Conservation (phyloP, 495 filamentous ascomycete genomes). For the Penicillium coffeae region DNA sequence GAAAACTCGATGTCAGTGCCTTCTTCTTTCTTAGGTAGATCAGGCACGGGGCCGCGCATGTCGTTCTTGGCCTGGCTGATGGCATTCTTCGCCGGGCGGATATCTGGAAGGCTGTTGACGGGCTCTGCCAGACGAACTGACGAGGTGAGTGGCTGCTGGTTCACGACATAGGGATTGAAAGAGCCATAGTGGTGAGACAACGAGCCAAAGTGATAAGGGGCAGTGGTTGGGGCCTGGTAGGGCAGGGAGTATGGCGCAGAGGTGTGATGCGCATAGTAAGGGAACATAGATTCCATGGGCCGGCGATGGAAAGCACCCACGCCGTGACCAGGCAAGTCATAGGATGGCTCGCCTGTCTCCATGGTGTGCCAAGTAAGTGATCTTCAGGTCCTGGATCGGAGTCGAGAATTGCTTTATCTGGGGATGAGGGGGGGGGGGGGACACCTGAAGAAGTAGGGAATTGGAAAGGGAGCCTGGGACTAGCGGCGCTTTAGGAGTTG, state of each 20-base stretch:
- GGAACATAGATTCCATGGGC: slow-evolving; percentile 35
- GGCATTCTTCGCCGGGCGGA: slow-evolving; percentile 41
- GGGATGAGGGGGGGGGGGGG: no score
- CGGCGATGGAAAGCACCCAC: slow-evolving; percentile 36
- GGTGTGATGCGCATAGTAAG: slow-evolving; percentile 38
- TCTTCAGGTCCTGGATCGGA: slow-evolving; percentile 9
- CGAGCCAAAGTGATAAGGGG: slow-evolving; percentile 33
- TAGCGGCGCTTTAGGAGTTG: no score
- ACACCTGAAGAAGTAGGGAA: no score
- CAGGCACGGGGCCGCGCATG: not conserved
- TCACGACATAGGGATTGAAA: slow-evolving; percentile 24
- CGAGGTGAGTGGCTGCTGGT: slow-evolving; percentile 25
- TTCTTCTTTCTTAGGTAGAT: slow-evolving; percentile 12
- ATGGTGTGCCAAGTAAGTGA: slow-evolving; percentile 17
- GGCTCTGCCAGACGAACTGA: slow-evolving; percentile 32
- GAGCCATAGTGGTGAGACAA: slow-evolving; percentile 14
- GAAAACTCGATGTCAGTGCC: slow-evolving; percentile 56
- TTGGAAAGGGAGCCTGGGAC: no score
- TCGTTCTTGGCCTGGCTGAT: slow-evolving; percentile 28
- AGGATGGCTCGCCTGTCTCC: slow-evolving; percentile 45
- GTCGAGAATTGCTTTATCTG: no score
- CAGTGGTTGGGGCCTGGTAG: slow-evolving; percentile 34
- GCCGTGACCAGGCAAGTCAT: slow-evolving; percentile 38
- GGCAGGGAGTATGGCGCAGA: slow-evolving; percentile 32
- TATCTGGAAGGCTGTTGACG: slow-evolving; percentile 33